Base-by-base conservation (phyloP, 116 monocot species). In the Phalaenopsis hybrid region DNA sequence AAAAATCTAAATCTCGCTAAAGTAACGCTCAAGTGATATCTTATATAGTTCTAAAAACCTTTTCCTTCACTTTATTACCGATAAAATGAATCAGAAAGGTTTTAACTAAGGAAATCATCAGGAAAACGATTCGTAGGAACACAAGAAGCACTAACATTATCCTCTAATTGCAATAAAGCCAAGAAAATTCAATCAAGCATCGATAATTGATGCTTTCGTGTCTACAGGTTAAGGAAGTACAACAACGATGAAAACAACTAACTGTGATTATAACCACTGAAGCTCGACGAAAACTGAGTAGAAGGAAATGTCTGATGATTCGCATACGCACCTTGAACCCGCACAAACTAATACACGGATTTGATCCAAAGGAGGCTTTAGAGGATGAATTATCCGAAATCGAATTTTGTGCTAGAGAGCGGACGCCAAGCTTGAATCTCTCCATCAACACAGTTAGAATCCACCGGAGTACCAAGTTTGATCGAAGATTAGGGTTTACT, bases 281-380 rank as follows among this genome's bases (percentile, higher is more conserved):
- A 67, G 23, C 67, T 8, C 8, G 10, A 67, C 2, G 10, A 48
- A 48, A 10, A 8, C 3, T 4, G 17, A 16, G 12, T 16, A 77
- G 17, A 48, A 77, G 4, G 50, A 8, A 49, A 50, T 11, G 46
- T 6, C 21, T 25, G 21, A 31, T 25, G 55, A 55, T 46, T 51
- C 13, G 10, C 7, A 0, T 15, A 49, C 21, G 51, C 11, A 77
- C 77, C 77, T 51, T 50, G 78, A 55, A 5, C 57, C 78, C 37
- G 57, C 13, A 6, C 57, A 34, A 57, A 57, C 49, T 33, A 78
- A 17, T 34, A 57, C 34, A 8, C 57, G 57, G 28, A 57, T 45
- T 57, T 78, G 78, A 78, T 57, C 78, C 3, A 16, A 17, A 78
- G 78, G 57, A 78, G 57, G 15, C 52, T 45, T 5, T 52, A 57